These are phyloP conservation scores for Melanogaster broomeanus DNA, from an alignment of 768 basidiomycete species.

Conservation along the genomic window DNA sequence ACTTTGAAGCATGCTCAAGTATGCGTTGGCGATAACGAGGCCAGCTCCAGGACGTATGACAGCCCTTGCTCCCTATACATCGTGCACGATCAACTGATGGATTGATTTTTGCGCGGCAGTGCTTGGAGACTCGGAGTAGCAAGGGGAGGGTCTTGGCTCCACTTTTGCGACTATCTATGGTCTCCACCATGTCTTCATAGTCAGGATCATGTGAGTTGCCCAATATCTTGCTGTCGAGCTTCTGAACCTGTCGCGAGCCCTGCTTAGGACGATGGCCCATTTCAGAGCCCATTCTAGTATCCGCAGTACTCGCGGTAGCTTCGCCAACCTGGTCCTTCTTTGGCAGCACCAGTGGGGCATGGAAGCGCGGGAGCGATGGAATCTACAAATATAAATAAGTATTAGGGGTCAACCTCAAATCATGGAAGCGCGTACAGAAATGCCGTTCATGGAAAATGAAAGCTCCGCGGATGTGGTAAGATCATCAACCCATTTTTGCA, in stretches of 20 bases:
- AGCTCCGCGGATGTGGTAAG: too few species aligned
- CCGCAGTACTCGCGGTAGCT: too few species aligned
- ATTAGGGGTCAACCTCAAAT: too few species aligned
- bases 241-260: neutral
- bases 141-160: neutral
- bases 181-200: conserved; percentile 9
- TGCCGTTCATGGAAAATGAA: too few species aligned
- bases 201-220: neutral
- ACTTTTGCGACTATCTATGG: neutral
- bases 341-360: too few species aligned
- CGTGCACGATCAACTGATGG: neutral
- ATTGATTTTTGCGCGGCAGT: neutral
- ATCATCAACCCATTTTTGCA: too few species aligned
- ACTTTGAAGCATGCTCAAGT: conserved; percentile 5
- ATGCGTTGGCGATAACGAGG: neutral
- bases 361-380: too few species aligned
- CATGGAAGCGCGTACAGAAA: too few species aligned
- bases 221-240: conserved; percentile 4
- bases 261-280: neutral
- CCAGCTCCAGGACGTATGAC: neutral
- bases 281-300: too few species aligned
- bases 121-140: neutral
- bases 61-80: conserved; percentile 5
- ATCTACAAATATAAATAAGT: too few species aligned
- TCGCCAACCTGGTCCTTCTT: too few species aligned